Conservation (phyloP, 345 rosid genomes). For the Populus euphratica region DNA sequence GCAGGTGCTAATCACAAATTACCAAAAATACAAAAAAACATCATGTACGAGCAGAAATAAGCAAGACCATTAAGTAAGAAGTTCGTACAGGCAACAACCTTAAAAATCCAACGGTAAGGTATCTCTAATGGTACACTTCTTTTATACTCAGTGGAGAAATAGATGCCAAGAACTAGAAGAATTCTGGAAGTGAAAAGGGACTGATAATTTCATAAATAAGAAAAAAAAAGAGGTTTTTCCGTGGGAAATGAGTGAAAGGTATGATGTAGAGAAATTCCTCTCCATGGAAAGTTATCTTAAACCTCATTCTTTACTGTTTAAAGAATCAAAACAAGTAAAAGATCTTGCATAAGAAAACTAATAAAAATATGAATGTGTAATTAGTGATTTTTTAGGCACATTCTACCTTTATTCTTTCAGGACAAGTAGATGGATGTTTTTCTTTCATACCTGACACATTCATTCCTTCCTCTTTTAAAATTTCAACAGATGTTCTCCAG, state of each 20-base stretch:
- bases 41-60: too few relatives aligned
- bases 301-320: not conserved
- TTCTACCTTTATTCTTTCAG: conserved; percentile 63
- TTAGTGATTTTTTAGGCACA: conserved; percentile 1
- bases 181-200: not conserved
- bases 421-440: conserved; percentile 40
- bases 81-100: too few relatives aligned
- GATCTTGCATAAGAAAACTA: not conserved
- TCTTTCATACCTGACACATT: conserved; percentile 46
- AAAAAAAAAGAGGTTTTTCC: too few relatives aligned
- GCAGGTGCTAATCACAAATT: not conserved
- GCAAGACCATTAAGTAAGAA: too few relatives aligned
- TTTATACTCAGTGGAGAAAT: not conserved
- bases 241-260: not conserved
- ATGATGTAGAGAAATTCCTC: not conserved
- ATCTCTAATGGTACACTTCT: not conserved
- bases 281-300: not conserved
- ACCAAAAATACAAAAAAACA: too few relatives aligned
- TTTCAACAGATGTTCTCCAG: conserved; percentile 87
- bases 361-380: not conserved
- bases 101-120: too few relatives aligned
- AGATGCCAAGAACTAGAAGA: not conserved
- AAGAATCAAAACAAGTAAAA: not conserved
- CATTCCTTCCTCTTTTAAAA: conserved; percentile 88
- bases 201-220: not conserved